These are phyloP conservation scores for Digitaria exilis DNA, from an alignment of 202 grass and related monocot genomes.

Conservation along the genomic window DNA sequence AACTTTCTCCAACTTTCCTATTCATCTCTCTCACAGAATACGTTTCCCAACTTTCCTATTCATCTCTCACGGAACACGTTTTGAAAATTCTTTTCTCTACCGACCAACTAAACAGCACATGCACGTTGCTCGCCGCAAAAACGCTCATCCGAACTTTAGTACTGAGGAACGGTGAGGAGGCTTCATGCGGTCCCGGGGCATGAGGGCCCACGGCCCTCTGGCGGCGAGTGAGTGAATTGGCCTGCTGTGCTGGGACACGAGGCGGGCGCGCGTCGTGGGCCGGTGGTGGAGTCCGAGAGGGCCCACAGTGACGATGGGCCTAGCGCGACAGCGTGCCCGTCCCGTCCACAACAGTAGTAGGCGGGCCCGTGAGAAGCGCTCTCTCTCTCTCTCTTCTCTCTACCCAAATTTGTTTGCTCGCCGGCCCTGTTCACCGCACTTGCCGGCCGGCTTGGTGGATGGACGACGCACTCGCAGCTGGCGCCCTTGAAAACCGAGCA, in stretches of 20 bases:
- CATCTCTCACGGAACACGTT: no score
- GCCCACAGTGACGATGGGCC: neutral
- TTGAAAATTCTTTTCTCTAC: no score
- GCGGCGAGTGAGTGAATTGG: neutral
- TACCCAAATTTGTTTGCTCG: no score
- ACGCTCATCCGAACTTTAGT: neutral
- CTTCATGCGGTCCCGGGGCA: neutral
- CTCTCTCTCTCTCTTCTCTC: no score
- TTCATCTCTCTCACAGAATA: no score
- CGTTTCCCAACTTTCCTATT: no score
- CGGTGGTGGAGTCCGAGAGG: constrained; percentile 19
- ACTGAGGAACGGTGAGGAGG: no score
- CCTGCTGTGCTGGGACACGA: neutral
- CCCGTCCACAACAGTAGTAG: no score
- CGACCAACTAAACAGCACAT: no score
- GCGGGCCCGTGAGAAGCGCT: constrained; percentile 21
- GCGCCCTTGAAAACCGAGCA: neutral
- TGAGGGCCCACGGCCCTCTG: neutral
- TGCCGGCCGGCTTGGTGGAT: neutral
- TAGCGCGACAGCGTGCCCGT: neutral
- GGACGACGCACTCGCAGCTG: no score
- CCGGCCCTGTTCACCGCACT: constrained; percentile 9
- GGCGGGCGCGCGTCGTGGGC: constrained; percentile 21
- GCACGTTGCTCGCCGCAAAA: neutral
- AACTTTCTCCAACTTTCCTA: no score